Percentiles rank a stretch among this genome's conserved stretches.
phyloP scores from a whole-genome alignment of 208 protist species.

The Borovskyia barvae region DNA sequence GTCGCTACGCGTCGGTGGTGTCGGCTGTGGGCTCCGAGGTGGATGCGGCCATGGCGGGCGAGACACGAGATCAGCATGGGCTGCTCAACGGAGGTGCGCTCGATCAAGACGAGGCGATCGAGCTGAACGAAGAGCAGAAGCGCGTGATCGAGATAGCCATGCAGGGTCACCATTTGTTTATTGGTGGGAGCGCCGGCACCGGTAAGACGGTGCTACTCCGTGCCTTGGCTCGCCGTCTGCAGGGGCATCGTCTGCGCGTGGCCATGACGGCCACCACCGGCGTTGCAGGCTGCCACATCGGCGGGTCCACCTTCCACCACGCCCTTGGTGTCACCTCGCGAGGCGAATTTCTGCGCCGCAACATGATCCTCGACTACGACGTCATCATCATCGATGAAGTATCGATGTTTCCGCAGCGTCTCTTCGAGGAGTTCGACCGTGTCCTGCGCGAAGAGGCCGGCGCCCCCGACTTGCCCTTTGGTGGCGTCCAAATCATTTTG shows the following conservation, averaged over 20 bases:
- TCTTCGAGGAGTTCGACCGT: slow-evolving; percentile 89
- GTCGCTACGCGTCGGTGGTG: slow-evolving; percentile 73
- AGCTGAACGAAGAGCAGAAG: slow-evolving; percentile 87
- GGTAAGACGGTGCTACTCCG: slow-evolving; percentile 89
- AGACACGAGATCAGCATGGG: slow-evolving; percentile 2
- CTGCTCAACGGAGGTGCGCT: slow-evolving; percentile 18
- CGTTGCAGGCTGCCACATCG: slow-evolving; percentile 89
- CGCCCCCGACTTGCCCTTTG: slow-evolving; percentile 86
- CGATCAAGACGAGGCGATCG: slow-evolving; percentile 34
- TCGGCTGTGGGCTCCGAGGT: slow-evolving; percentile 31
- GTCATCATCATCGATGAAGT: slow-evolving; percentile 93
- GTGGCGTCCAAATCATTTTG: slow-evolving; percentile 92
- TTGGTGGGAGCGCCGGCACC: slow-evolving; percentile 87
- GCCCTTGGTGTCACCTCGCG: slow-evolving; percentile 70
- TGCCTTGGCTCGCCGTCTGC: slow-evolving; percentile 60
- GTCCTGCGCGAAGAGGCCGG: slow-evolving; percentile 79
- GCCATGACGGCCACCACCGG: slow-evolving; percentile 90
- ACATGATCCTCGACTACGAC: slow-evolving; percentile 76
- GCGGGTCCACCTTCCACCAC: slow-evolving; percentile 91
- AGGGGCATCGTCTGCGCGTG: slow-evolving; percentile 75
- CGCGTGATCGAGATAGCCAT: slow-evolving; percentile 80
- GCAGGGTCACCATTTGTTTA: slow-evolving; percentile 82
- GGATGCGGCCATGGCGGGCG: slow-evolving; percentile 15
- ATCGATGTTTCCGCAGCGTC: slow-evolving; percentile 81
- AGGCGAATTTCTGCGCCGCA: slow-evolving; percentile 80